A percentile compares a stretch with the other conserved stretches of the same genome.
These are phyloP conservation scores for Kuraishia hungarica DNA, from an alignment of 805 yeast species.

Conservation along the genomic window DNA sequence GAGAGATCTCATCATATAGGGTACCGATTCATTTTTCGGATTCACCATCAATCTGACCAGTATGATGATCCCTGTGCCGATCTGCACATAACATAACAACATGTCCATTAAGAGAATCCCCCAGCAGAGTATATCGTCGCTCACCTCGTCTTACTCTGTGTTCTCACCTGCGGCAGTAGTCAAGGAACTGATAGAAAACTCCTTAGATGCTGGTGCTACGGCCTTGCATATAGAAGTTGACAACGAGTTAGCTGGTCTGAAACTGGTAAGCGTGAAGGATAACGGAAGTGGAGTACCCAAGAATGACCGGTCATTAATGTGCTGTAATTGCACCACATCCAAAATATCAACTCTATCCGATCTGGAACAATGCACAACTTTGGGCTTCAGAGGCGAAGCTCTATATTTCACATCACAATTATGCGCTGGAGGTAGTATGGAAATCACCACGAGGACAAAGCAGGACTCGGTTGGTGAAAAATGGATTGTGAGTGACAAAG, in stretches of 20 bases:
- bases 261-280: constrained; percentile 23
- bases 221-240: constrained; percentile 29
- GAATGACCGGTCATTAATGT: constrained; percentile 23
- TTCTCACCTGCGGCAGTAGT: constrained; percentile 26
- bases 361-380: constrained; percentile 18
- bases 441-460: constrained; percentile 21
- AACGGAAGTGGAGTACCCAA: constrained; percentile 29
- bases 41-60: too few relatives aligned
- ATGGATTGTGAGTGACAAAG: constrained; percentile 26
- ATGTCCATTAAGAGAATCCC: constrained; percentile 14
- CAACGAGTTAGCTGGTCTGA: constrained; percentile 25
- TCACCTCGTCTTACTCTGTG: constrained; percentile 22
- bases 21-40: too few relatives aligned
- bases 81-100: too few relatives aligned
- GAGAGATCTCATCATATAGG: neutral
- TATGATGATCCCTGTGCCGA: too few relatives aligned
- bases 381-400: constrained; percentile 47
- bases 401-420: constrained; percentile 27
- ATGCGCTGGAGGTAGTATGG: constrained; percentile 16
- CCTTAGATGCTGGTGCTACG: constrained; percentile 27
- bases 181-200: constrained; percentile 32
- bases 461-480: constrained; percentile 22
- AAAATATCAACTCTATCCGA: constrained; percentile 25
- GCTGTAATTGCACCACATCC: constrained; percentile 32
- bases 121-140: constrained; percentile 11